Percentiles rank a stretch among this genome's conserved stretches.
Evolutionary conservation across 805 yeast genomes (phyloP).

Genomic region (Candida arabinofermentans): DNA sequence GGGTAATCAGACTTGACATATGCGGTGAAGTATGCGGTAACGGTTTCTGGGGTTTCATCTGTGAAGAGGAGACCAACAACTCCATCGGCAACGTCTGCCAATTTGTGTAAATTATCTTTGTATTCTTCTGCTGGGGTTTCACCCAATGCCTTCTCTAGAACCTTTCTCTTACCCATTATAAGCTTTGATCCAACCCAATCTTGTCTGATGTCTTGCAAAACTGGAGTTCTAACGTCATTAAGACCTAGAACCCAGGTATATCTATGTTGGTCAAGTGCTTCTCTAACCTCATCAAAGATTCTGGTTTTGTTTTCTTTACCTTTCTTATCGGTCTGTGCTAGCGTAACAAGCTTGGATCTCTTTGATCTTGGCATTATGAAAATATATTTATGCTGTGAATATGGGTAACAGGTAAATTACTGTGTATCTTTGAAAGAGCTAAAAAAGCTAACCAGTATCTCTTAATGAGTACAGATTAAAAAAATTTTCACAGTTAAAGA

Average conservation of each 20-base stretch:
- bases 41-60: constrained; percentile 83
- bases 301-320: constrained; percentile 90
- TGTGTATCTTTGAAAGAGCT: too few species aligned
- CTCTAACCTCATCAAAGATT: constrained; percentile 86
- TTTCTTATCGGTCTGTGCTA: constrained; percentile 95
- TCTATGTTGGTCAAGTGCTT: constrained; percentile 68
- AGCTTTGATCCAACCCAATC: constrained; percentile 92
- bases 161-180: constrained; percentile 88
- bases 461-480: not conserved
- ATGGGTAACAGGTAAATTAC: too few species aligned
- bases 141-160: constrained; percentile 89
- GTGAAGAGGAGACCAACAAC: constrained; percentile 88
- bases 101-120: constrained; percentile 72
- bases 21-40: constrained; percentile 77
- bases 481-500: constrained; percentile 1
- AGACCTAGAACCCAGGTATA: constrained; percentile 83
- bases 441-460: not conserved
- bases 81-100: constrained; percentile 64
- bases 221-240: constrained; percentile 94
- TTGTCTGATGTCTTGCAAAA: constrained; percentile 84
- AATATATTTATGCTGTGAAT: not conserved
- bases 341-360: constrained; percentile 92
- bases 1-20: constrained; percentile 80
- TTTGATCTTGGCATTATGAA: constrained; percentile 88
- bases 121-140: constrained; percentile 85